These are phyloP conservation scores for Penicillium desertorum DNA, from an alignment of 495 filamentous ascomycete species.

Conservation along the genomic window DNA sequence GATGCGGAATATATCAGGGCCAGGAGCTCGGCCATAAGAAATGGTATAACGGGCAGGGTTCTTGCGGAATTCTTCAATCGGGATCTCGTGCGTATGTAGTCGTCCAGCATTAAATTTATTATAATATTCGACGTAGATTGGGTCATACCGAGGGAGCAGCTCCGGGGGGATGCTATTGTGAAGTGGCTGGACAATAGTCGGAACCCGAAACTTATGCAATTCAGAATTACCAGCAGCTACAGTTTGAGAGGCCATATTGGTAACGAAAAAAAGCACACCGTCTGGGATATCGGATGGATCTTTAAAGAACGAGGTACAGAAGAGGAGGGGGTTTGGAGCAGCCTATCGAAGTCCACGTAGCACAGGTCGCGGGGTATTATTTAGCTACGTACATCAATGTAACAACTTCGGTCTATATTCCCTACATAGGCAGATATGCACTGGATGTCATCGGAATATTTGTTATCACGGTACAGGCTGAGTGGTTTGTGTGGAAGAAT, in stretches of 20 bases:
- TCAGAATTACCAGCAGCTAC: slow-evolving; percentile 7
- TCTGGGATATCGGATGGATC: background rate
- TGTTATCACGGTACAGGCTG: background rate
- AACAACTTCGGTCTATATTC: background rate
- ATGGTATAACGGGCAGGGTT: slow-evolving; percentile 39
- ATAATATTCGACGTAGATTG: slow-evolving; percentile 38
- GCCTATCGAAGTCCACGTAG: background rate
- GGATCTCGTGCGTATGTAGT: slow-evolving; percentile 42
- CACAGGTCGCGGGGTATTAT: background rate
- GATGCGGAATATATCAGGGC: slow-evolving; percentile 39
- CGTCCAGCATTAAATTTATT: slow-evolving; percentile 42
- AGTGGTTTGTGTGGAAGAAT: background rate
- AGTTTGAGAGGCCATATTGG: background rate
- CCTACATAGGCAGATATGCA: background rate
- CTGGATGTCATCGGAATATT: background rate
- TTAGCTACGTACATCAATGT: background rate
- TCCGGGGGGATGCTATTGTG: slow-evolving; percentile 41
- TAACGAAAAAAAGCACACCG: background rate
- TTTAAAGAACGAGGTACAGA: background rate
- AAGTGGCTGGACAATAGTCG: slow-evolving; percentile 29
- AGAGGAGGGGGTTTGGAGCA: background rate
- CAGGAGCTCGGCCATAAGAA: slow-evolving; percentile 35
- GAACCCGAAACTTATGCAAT: slow-evolving; percentile 28
- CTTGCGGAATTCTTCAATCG: slow-evolving; percentile 46
- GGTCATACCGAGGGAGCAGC: slow-evolving; percentile 35